Conservation (phyloP, 2,329 filamentous ascomycete species). For the Aspergillus unguis region DNA sequence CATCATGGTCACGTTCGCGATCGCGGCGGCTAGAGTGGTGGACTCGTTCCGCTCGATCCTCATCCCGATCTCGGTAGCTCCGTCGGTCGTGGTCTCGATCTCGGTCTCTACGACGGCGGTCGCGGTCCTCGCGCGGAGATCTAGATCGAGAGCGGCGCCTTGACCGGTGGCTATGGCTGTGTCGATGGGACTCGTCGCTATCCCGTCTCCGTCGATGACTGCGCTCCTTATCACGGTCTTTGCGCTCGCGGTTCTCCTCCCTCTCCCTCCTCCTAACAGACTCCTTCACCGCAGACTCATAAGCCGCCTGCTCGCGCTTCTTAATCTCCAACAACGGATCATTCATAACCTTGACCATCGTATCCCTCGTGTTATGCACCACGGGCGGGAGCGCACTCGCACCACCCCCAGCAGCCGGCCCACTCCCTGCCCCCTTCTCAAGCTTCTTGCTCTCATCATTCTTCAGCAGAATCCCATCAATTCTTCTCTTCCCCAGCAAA, state of each 20-base stretch:
- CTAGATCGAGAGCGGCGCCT: slow-evolving; percentile 12
- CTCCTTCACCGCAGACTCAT: slow-evolving; percentile 55
- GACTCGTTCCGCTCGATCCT: slow-evolving; percentile 19
- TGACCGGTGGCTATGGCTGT: slow-evolving; percentile 23
- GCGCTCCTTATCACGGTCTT: slow-evolving; percentile 12
- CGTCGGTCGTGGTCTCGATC: slow-evolving; percentile 15
- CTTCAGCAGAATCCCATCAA: slow-evolving; percentile 76
- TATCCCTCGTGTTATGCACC: slow-evolving; percentile 67
- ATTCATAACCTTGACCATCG: slow-evolving; percentile 78
- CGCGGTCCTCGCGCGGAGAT: slow-evolving; percentile 20
- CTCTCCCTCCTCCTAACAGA: slow-evolving; percentile 31
- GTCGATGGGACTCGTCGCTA: slow-evolving; percentile 24
- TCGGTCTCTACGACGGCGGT: slow-evolving; percentile 16
- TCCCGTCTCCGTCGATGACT: slow-evolving; percentile 22
- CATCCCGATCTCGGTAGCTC: slow-evolving; percentile 18
- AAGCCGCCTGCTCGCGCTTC: slow-evolving; percentile 79
- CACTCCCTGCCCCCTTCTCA: slow-evolving; percentile 60
- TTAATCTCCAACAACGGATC: slow-evolving; percentile 93
- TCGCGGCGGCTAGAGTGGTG: slow-evolving; percentile 19
- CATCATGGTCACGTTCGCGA: slow-evolving; percentile 19
- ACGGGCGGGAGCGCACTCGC: slow-evolving; percentile 38
- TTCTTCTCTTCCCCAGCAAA: slow-evolving; percentile 83
- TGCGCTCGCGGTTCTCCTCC: slow-evolving; percentile 12
- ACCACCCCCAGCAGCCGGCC: slow-evolving; percentile 13
- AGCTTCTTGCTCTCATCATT: slow-evolving; percentile 76